phyloP scores from a whole-genome alignment of 805 yeast genomes.

The Saccharomyces jurei region DNA sequence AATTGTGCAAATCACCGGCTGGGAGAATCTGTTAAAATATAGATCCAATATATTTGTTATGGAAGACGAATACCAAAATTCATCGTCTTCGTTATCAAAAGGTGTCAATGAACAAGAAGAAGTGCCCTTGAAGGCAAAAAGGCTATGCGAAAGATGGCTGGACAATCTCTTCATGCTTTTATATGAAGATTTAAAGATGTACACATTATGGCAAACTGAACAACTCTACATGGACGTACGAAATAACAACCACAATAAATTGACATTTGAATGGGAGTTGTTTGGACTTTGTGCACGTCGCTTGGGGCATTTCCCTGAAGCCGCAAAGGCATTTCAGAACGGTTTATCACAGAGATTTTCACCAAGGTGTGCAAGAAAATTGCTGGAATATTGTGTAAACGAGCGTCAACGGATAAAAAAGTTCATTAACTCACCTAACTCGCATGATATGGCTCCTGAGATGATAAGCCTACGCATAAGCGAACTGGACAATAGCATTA shows the following conservation, averaged over 20 bases:
- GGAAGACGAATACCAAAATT: slow-evolving; percentile 47
- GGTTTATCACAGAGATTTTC: slow-evolving; percentile 73
- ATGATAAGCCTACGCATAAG: slow-evolving; percentile 29
- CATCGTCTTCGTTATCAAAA: slow-evolving; percentile 8
- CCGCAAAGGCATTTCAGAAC: slow-evolving; percentile 70
- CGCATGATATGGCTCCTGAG: slow-evolving; percentile 19
- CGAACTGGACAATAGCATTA: slow-evolving; percentile 44
- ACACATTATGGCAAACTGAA: slow-evolving; percentile 92
- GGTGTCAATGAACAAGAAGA: slow-evolving; percentile 10
- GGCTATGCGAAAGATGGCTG: slow-evolving; percentile 71
- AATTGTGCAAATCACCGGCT: slow-evolving; percentile 58
- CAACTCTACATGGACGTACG: slow-evolving; percentile 82
- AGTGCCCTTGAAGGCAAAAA: slow-evolving; percentile 47
- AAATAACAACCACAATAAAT: slow-evolving; percentile 66
- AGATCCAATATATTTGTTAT: slow-evolving; percentile 62
- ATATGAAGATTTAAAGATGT: slow-evolving; percentile 70
- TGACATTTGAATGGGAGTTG: slow-evolving; percentile 86
- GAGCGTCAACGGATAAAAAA: slow-evolving; percentile 34
- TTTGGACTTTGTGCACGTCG: slow-evolving; percentile 81
- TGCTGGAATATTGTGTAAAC: slow-evolving; percentile 55
- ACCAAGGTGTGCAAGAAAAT: slow-evolving; percentile 65
- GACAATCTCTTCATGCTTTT: slow-evolving; percentile 64
- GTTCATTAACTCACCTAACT: slow-evolving; percentile 14
- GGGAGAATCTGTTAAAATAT: slow-evolving; percentile 56
- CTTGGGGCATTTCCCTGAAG: slow-evolving; percentile 79